These are phyloP conservation scores for Lolium rigidum DNA, from an alignment of 176 grass and related monocot genomes.

Conservation along the genomic window DNA sequence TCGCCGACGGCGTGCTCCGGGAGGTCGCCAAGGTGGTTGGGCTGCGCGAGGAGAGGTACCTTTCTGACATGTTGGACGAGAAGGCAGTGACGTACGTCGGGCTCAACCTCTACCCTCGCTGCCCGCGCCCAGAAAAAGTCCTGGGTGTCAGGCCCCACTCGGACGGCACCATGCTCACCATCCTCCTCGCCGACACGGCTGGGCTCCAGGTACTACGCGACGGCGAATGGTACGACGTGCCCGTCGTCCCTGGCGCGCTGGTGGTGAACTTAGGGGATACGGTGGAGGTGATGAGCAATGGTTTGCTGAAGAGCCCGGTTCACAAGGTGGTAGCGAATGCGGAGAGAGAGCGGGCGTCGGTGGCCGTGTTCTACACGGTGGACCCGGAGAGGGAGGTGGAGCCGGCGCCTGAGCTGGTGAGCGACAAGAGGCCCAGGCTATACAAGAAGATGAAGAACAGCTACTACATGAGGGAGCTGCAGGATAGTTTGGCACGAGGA, in stretches of 20 bases:
- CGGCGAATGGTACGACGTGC: slow-evolving; percentile 53
- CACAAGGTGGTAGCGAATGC: slow-evolving; percentile 48
- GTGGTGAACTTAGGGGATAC: slow-evolving; percentile 50
- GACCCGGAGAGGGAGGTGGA: slow-evolving; percentile 25
- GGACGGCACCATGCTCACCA: slow-evolving; percentile 48
- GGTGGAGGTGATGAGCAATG: slow-evolving; percentile 67
- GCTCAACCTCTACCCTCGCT: slow-evolving; percentile 57
- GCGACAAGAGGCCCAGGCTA: neutral
- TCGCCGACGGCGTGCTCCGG: slow-evolving; percentile 23
- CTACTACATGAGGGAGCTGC: slow-evolving; percentile 28
- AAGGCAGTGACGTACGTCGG: slow-evolving; percentile 34
- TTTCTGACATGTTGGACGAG: slow-evolving; percentile 26
- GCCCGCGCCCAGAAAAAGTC: slow-evolving; percentile 49
- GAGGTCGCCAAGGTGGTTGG: slow-evolving; percentile 17
- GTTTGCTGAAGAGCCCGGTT: slow-evolving; percentile 41
- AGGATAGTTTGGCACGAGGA: slow-evolving; percentile 30
- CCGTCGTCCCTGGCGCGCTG: slow-evolving; percentile 44
- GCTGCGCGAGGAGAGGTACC: slow-evolving; percentile 30
- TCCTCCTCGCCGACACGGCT: slow-evolving; percentile 47
- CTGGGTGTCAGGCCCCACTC: slow-evolving; percentile 57
- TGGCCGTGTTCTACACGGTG: slow-evolving; percentile 53
- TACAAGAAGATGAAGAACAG: slow-evolving; percentile 48
- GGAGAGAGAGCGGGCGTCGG: slow-evolving; percentile 36
- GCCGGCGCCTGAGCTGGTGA: too few relatives aligned
- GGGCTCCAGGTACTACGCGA: slow-evolving; percentile 51